Evolutionary conservation across 257 asterid species (phyloP).

Genomic region (Apocynum venetum): DNA sequence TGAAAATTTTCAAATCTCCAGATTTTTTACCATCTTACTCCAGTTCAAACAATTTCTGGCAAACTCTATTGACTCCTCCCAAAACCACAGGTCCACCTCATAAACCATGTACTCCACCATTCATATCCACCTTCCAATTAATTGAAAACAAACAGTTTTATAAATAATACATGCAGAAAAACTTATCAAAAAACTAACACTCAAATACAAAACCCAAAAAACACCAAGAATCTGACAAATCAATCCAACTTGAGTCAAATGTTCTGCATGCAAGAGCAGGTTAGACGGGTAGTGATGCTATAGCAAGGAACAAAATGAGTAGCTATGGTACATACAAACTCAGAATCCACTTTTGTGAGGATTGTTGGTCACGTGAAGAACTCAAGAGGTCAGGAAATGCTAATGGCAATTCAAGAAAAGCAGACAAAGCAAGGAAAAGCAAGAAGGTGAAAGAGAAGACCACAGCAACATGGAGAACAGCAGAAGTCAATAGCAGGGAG

Average conservation of each 20-base stretch:
- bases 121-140: neutral
- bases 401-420: neutral
- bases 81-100: neutral
- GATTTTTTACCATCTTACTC: neutral
- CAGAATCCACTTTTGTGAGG: neutral
- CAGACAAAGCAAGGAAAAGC: neutral
- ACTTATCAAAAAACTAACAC: neutral
- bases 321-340: neutral
- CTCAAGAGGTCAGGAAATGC: neutral
- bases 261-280: neutral
- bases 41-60: neutral
- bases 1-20: neutral
- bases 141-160: neutral
- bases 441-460: neutral
- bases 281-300: neutral
- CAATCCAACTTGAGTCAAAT: neutral
- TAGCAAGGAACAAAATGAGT: neutral
- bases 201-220: no score
- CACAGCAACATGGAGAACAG: neutral
- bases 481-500: neutral
- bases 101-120: neutral
- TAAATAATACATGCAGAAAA: neutral
- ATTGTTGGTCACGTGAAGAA: neutral
- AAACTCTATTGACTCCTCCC: neutral
- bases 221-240: neutral